A percentile compares a stretch with the other conserved stretches of the same genome.
These are phyloP conservation scores for Prunus kanzakura DNA, from an alignment of 306 rosid genomes.

Conservation along the genomic window DNA sequence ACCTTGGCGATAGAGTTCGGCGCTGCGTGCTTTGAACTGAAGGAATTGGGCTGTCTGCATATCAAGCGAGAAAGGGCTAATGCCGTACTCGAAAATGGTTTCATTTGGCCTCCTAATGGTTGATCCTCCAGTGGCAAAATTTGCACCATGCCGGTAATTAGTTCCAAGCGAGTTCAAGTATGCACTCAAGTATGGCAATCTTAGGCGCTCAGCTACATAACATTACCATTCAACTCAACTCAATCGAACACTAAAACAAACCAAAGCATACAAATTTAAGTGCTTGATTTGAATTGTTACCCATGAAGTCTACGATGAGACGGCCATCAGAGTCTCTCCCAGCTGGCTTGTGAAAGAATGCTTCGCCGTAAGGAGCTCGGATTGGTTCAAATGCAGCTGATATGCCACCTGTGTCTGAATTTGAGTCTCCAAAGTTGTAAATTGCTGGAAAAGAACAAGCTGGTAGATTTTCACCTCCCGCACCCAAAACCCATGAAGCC, in stretches of 20 bases:
- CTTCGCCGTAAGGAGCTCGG: slow-evolving; percentile 61
- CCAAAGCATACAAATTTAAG: not conserved
- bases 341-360: slow-evolving; percentile 61
- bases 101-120: slow-evolving; percentile 82
- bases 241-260: not conserved
- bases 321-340: slow-evolving; percentile 91
- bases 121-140: slow-evolving; percentile 94
- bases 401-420: slow-evolving; percentile 92
- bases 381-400: slow-evolving; percentile 84
- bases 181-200: slow-evolving; percentile 81
- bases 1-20: slow-evolving; percentile 70
- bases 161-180: slow-evolving; percentile 87
- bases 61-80: slow-evolving; percentile 83
- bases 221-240: not conserved
- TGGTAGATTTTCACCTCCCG: slow-evolving; percentile 20
- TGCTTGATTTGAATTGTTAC: slow-evolving; percentile 25
- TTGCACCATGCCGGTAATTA: slow-evolving; percentile 77
- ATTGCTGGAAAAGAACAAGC: slow-evolving; percentile 73
- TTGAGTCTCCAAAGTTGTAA: slow-evolving; percentile 95
- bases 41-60: slow-evolving; percentile 63
- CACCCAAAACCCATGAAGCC: slow-evolving; percentile 26
- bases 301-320: slow-evolving; percentile 78
- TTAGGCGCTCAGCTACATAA: slow-evolving; percentile 64
- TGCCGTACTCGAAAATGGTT: slow-evolving; percentile 74
- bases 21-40: slow-evolving; percentile 68